These are phyloP conservation scores for Aspergillus uvarum DNA, from an alignment of 2,329 filamentous ascomycete genomes.

Conservation along the genomic window DNA sequence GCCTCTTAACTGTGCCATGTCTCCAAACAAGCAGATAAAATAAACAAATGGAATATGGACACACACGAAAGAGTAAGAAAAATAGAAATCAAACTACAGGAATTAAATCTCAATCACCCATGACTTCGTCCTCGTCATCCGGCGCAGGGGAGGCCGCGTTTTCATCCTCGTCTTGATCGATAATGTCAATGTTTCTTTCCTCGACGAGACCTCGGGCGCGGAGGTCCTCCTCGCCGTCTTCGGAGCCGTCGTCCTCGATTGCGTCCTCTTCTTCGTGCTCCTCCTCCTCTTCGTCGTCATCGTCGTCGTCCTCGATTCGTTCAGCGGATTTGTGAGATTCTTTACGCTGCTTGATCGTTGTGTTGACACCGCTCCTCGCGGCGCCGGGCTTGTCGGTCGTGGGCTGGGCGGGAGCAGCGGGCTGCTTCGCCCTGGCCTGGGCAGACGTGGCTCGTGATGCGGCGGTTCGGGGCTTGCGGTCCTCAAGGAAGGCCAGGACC, in stretches of 20 bases:
- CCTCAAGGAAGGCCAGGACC: conserved; percentile 76
- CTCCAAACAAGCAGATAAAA: not conserved
- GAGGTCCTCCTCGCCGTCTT: conserved; percentile 46
- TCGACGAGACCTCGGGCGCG: conserved; percentile 37
- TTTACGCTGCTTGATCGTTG: conserved; percentile 9
- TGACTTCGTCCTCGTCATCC: conserved; percentile 44
- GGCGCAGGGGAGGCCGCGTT: conserved; percentile 29
- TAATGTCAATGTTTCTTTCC: conserved; percentile 36
- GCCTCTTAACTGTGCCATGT: not conserved
- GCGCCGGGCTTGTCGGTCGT: conserved; percentile 12
- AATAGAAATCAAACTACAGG: conserved; percentile 20
- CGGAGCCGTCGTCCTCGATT: conserved; percentile 21
- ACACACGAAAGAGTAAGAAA: not conserved
- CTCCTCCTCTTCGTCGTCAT: conserved; percentile 38
- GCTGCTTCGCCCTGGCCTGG: conserved; percentile 37
- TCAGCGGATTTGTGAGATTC: conserved; percentile 39
- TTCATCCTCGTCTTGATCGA: conserved; percentile 23
- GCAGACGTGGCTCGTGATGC: conserved; percentile 11
- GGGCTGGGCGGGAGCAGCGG: conserved; percentile 5
- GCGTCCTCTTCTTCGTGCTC: conserved; percentile 27
- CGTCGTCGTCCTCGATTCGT: conserved; percentile 43
- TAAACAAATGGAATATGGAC: not conserved
- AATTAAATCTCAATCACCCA: conserved; percentile 33
- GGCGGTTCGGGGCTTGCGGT: conserved; percentile 50
- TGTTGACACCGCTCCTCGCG: conserved; percentile 6